These are phyloP conservation scores for Tylopilus rubrobrunneus DNA, from an alignment of 768 basidiomycete species.

Conservation along the genomic window DNA sequence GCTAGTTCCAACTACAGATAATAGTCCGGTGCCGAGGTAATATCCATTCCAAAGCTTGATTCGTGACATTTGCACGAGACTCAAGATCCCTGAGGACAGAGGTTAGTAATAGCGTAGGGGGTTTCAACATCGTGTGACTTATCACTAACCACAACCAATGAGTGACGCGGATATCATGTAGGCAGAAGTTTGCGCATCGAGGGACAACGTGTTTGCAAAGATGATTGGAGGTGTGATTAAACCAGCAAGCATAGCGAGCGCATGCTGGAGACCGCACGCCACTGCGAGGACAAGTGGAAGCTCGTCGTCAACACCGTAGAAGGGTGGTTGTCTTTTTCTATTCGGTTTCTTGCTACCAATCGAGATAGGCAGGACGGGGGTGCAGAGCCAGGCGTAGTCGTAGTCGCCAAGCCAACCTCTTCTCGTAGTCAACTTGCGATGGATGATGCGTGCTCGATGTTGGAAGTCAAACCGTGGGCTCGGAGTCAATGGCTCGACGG, in stretches of 20 bases:
- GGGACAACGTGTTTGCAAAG: constrained; percentile 58
- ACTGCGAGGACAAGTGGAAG: constrained; percentile 72
- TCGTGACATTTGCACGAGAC: constrained; percentile 76
- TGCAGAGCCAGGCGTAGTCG: constrained; percentile 73
- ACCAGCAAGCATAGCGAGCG: constrained; percentile 79
- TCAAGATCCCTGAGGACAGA: constrained; percentile 55
- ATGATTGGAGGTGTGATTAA: constrained; percentile 83
- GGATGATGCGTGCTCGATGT: constrained; percentile 12
- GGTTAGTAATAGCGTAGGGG: not conserved
- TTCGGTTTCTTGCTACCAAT: constrained; percentile 27
- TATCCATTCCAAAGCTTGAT: constrained; percentile 58
- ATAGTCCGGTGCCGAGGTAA: constrained; percentile 74
- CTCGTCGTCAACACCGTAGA: constrained; percentile 70
- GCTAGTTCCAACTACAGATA: constrained; percentile 79
- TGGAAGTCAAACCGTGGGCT: constrained; percentile 5
- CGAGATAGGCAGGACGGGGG: constrained; percentile 60
- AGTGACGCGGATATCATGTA: constrained; percentile 82
- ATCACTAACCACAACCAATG: constrained; percentile 64
- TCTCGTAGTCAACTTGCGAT: constrained; percentile 41
- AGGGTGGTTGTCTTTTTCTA: constrained; percentile 50
- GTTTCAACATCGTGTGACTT: not conserved
- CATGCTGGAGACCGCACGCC: constrained; percentile 69
- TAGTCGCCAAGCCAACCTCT: constrained; percentile 85
- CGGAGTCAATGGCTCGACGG: constrained; percentile 8
- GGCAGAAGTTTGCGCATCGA: constrained; percentile 55